Base-by-base conservation (phyloP, 768 basidiomycete species). In the Hericium coralloides region DNA sequence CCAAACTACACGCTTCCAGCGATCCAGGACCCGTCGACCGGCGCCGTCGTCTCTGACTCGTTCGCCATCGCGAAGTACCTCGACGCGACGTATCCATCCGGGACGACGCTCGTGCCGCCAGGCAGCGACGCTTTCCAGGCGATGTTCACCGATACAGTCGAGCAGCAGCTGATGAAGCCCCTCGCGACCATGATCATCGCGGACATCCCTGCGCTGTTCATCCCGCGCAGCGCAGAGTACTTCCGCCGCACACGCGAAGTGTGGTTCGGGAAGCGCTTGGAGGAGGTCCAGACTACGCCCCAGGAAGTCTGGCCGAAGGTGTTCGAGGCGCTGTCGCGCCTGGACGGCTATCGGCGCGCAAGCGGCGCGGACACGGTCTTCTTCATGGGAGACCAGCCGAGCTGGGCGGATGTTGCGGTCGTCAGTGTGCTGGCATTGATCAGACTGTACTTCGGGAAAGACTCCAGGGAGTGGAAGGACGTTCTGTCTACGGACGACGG, bases 1-100 rank as follows among this genome's bases (percentile, higher is more conserved):
- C 43, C 52, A 14, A 31, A 52, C 2, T 65, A 64, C 50, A 65
- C 64, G 1, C 31, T 59, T 4, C 64, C 64, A 2, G 58, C 56
- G 37, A 64, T 65, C 20, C 36, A 52, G 15, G 61, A 62, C 53
- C 47, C 52, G 14, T 48, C 25, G 23, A 60, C 56, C 4, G 56
- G 51, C 31, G 54, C 31, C 4, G 31, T 58, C 43, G 49, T 64
- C 43, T 50, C 64, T 6, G 63, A 65, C 45, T 65, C 63, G 4
- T 45, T 23, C 45, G 23, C 25, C 7, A 64, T 65, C 51, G 60
- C 57, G 2, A 31, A 49, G 20, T 64, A 62, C 39, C 57, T 65
- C 23, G 64, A 65, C n/a, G 55, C 56, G 22, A 36, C 55, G 12
- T 64, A 59, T 43, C 49, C 60, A 8, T 50, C 49, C 22, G 37